Evolutionary conservation across 2,329 filamentous ascomycete genomes (phyloP), one percentile per base, ranked within the genome.

Genomic region (Penicillium sp.): DNA sequence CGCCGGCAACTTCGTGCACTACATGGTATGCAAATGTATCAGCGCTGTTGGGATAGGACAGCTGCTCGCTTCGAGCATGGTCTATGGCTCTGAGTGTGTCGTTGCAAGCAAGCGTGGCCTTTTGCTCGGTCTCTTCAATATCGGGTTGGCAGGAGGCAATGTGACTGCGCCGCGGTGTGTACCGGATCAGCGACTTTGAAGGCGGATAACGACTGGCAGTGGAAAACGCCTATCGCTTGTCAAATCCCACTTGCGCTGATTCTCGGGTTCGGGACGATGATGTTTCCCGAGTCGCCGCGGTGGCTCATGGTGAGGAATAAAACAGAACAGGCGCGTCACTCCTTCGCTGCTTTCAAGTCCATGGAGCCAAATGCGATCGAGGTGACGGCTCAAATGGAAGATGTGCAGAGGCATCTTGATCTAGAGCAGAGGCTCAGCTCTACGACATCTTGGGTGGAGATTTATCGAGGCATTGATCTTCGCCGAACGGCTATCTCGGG

Each of bases 171-270:
- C 14, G 63, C 62, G 11, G 60, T 66, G 16, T 65, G 62, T 48
- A 48, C 54, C 18, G 62, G 56, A 14, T 61, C 62, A 4, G 54
- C 59, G 5, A 59, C 42, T 40, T 44, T 62, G 14, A 42, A 43
- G 2, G 18, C 47, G 9, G 47, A 44, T 34, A 59, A 52, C 47
- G 56, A 66, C 32, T 60, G 59, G 58, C 51, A 59, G 11, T 66
- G 63, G 63, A 57, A 63, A 51, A 64, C 57, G 14, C 61, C 61
- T 1, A 66, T 66, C 27, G 48, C 58, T 43, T 63, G 62, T 21
- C 63, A 66, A 34, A 63, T 66, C 34, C 63, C 63, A 16, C 43
- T 63, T 4, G 57, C 50, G 5, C n/a, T 63, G 16, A 57, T 60
- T 36, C 52, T 65, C 13, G 55, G 43, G 2, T 32, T 43, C 3